Evolutionary conservation across 1,139 yeast species (phyloP).

Genomic region (Candida frijolesensis): DNA sequence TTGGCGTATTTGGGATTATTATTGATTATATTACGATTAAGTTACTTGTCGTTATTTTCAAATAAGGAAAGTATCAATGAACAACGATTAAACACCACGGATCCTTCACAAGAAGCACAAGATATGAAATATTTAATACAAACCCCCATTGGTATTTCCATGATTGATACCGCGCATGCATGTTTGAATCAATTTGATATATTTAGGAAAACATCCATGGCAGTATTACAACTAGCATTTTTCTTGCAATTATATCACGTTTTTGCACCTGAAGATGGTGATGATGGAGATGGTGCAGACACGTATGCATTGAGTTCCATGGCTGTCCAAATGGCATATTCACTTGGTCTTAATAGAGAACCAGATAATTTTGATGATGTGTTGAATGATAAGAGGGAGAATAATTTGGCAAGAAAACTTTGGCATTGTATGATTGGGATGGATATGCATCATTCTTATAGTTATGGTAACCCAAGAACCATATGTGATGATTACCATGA

Average conservation of each 20-base stretch:
- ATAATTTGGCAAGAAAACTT: conserved; percentile 50
- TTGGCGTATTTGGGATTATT: conserved; percentile 36
- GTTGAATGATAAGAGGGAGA: conserved; percentile 26
- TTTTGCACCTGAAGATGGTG: conserved; percentile 56
- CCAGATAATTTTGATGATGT: conserved; percentile 30
- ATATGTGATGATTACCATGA: conserved; percentile 26
- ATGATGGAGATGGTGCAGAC: conserved; percentile 49
- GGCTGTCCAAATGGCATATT: conserved; percentile 43
- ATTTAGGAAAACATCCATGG: conserved; percentile 48
- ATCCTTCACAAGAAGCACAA: conserved; percentile 25
- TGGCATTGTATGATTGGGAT: conserved; percentile 42
- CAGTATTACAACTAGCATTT: conserved; percentile 51
- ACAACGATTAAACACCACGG: conserved; percentile 24
- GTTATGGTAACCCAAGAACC: conserved; percentile 32
- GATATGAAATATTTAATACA: conserved; percentile 45
- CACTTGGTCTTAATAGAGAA: conserved; percentile 50
- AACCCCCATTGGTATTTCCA: conserved; percentile 50
- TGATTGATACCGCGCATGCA: conserved; percentile 50
- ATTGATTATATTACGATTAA: conserved; percentile 30
- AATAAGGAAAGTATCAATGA: conserved; percentile 35
- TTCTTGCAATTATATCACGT: conserved; percentile 39
- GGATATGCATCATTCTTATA: conserved; percentile 30
- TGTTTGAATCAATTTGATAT: conserved; percentile 57
- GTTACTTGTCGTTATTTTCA: conserved; percentile 35
- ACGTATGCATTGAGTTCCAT: conserved; percentile 39